Conservation (phyloP, 306 rosid genomes). For the Luffa acutangula region DNA sequence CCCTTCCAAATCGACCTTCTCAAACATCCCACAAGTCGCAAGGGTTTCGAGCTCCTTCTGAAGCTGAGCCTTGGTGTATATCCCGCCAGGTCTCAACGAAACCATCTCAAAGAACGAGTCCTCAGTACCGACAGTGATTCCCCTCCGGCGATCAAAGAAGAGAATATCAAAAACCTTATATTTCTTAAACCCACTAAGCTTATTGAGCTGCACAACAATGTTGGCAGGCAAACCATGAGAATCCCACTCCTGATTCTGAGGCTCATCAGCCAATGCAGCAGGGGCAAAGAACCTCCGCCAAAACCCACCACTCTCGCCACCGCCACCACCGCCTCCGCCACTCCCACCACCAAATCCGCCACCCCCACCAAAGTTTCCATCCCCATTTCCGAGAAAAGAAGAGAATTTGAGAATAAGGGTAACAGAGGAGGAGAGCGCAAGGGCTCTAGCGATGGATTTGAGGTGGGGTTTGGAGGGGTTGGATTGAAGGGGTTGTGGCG, state of each 20-base stretch:
- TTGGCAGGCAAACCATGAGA: conserved; percentile 82
- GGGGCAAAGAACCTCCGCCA: conserved; percentile 39
- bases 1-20: conserved; percentile 89
- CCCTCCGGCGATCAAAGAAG: conserved; percentile 58
- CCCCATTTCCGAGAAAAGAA: conserved; percentile 11
- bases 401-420: conserved; percentile 30
- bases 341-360: conserved; percentile 19
- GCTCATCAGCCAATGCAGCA: conserved; percentile 63
- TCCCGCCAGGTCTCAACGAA: conserved; percentile 62
- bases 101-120: conserved; percentile 94
- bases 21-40: conserved; percentile 91
- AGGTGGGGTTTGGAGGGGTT: conserved; percentile 5
- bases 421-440: conserved; percentile 52
- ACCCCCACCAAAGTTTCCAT: conserved; percentile 13
- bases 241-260: conserved; percentile 62
- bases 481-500: conserved; percentile 20
- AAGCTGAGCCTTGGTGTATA: conserved; percentile 74
- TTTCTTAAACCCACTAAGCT: conserved; percentile 81
- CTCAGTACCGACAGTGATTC: conserved; percentile 46
- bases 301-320: conserved; percentile 34
- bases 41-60: conserved; percentile 79
- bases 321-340: conserved; percentile 32
- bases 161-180: conserved; percentile 67
- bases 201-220: conserved; percentile 62
- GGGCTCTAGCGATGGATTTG: conserved; percentile 40